These are phyloP conservation scores for Calophaca sinica DNA, from an alignment of 306 rosid genomes.

Conservation along the genomic window DNA sequence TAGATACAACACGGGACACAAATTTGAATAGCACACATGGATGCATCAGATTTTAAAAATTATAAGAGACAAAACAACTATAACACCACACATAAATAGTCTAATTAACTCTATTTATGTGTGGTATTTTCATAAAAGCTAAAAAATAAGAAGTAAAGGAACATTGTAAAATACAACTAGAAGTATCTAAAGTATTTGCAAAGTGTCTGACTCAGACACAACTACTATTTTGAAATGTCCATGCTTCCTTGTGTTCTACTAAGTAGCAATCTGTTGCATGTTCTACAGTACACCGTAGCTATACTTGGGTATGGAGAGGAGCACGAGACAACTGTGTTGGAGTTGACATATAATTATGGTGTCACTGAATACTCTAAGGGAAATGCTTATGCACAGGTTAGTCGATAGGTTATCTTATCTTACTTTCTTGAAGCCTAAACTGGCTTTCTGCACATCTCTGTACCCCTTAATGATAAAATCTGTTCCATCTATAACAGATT, in stretches of 20 bases:
- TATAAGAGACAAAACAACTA: neutral
- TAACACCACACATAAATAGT: neutral
- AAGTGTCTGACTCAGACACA: neutral
- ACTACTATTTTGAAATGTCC: neutral
- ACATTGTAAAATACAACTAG: neutral
- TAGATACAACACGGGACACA: neutral
- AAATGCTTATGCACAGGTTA: slow-evolving; percentile 91
- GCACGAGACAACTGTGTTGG: slow-evolving; percentile 79
- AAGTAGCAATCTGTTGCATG: slow-evolving; percentile 33
- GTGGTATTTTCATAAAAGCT: neutral
- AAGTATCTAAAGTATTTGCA: neutral
- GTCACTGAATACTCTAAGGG: slow-evolving; percentile 88
- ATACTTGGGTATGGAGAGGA: slow-evolving; percentile 82
- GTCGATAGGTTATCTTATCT: slow-evolving; percentile 10
- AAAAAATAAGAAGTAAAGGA: no score
- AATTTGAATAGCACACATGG: neutral
- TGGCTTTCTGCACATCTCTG: slow-evolving; percentile 32
- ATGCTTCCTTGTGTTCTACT: neutral
- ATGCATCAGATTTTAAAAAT: neutral
- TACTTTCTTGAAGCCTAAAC: neutral
- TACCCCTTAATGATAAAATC: slow-evolving; percentile 21
- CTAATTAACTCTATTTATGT: neutral
- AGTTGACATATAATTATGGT: slow-evolving; percentile 90
- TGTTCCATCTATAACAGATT: slow-evolving; percentile 59
- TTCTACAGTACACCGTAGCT: slow-evolving; percentile 73